Conservation (phyloP, 176 grass and related monocot genomes). For the Carex scoparia region DNA sequence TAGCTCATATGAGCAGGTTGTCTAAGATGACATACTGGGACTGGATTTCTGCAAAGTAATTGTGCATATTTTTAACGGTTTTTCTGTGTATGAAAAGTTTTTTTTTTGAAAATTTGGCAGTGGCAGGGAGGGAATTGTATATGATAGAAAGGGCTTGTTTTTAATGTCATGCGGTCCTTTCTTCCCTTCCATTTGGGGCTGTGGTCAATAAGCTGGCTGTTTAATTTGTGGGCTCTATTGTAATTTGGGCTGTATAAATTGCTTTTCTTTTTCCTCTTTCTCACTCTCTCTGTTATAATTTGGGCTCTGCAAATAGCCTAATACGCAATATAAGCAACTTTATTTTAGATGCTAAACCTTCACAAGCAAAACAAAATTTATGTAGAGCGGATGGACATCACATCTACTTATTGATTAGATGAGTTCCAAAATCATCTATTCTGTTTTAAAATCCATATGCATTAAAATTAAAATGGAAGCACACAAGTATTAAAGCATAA, state of each 20-base stretch:
- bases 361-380: not conserved
- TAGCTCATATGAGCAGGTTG: constrained; percentile 11
- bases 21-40: not conserved
- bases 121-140: not conserved
- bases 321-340: not conserved
- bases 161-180: not conserved
- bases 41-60: not conserved
- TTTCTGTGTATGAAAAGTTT: not conserved
- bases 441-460: too few species aligned
- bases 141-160: constrained; percentile 3
- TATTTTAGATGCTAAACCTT: not conserved
- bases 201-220: not conserved
- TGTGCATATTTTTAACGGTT: not conserved
- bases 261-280: not conserved
- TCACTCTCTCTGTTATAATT: not conserved
- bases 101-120: too few species aligned
- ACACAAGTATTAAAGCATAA: too few species aligned
- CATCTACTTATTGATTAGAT: too few species aligned
- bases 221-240: constrained; percentile 1
- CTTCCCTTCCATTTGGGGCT: not conserved
- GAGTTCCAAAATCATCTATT: too few species aligned
- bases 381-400: not conserved
- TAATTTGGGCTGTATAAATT: constrained; percentile 6
- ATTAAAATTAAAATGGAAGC: too few species aligned
- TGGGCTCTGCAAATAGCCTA: not conserved